Evolutionary conservation across 352 stramenopile genomes (phyloP).

Genomic region (Globisporangium perplexum): DNA sequence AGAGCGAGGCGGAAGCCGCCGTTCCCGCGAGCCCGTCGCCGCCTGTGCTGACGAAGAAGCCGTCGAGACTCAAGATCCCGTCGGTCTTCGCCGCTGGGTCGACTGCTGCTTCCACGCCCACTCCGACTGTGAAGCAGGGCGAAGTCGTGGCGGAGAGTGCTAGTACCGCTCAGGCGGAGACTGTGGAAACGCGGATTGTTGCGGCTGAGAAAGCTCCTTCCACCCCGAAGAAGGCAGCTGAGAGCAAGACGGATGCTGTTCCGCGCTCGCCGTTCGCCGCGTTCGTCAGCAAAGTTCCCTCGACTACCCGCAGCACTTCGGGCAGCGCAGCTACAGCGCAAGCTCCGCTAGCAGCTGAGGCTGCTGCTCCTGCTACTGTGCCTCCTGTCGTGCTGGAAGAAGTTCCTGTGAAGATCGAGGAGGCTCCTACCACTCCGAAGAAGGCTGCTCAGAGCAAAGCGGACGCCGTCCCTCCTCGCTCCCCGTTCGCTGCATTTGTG

Average conservation of each 20-base stretch:
- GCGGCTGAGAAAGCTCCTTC: not conserved
- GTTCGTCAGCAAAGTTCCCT: not conserved
- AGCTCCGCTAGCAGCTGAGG: not conserved
- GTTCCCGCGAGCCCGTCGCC: constrained; percentile 2
- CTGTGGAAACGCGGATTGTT: too few relatives aligned
- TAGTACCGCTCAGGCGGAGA: not conserved
- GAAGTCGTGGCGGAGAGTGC: not conserved
- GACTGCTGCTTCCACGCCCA: not conserved
- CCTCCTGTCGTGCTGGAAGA: too few relatives aligned
- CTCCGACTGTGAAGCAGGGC: not conserved
- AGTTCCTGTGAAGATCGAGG: not conserved
- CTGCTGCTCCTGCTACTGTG: too few relatives aligned
- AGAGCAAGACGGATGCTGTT: not conserved
- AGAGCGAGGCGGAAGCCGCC: not conserved
- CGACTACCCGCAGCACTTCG: not conserved
- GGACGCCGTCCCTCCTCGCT: not conserved
- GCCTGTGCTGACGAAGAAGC: constrained; percentile 16
- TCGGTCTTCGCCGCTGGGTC: constrained; percentile 15
- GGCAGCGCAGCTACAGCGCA: not conserved
- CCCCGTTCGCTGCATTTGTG: not conserved
- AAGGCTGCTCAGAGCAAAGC: not conserved
- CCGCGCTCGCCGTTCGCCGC: not conserved
- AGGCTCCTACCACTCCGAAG: not conserved
- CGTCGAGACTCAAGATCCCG: constrained; percentile 27
- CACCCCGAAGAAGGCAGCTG: not conserved